These are phyloP conservation scores for Xerophyta viscosa DNA, from an alignment of 106 monocot genomes.

Conservation along the genomic window DNA sequence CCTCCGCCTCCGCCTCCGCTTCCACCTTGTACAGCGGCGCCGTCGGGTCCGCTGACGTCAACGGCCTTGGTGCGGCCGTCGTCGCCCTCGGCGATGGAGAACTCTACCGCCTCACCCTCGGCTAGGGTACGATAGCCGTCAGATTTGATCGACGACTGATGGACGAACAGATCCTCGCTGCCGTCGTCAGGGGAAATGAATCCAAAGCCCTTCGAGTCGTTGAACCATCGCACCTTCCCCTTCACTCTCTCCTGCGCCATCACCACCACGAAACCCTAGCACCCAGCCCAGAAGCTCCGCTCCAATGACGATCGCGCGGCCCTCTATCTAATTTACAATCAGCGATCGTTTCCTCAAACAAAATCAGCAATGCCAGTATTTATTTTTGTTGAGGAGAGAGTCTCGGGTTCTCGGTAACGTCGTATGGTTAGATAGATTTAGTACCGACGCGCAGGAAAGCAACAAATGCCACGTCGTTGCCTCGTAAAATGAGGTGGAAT, in stretches of 20 bases:
- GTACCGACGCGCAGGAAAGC: no score
- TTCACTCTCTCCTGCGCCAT: conserved; percentile 21
- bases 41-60: conserved; percentile 31
- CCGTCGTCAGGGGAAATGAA: conserved; percentile 41
- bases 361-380: no score
- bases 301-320: no score
- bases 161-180: conserved; percentile 34
- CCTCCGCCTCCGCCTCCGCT: conserved; percentile 9
- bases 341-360: no score
- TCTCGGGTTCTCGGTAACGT: no score
- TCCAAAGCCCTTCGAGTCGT: conserved; percentile 39
- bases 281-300: no score
- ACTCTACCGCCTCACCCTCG: conserved; percentile 48
- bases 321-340: no score
- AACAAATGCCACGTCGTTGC: no score
- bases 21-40: conserved; percentile 14
- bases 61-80: conserved; percentile 43
- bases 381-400: no score
- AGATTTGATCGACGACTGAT: conserved; percentile 40
- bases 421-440: no score
- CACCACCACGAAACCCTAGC: background rate
- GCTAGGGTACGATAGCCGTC: conserved; percentile 29
- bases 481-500: no score
- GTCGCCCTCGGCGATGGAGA: conserved; percentile 19
- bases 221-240: conserved; percentile 44